Evolutionary conservation across 2,329 filamentous ascomycete genomes (phyloP).

Genomic region (Diatrype stigma): DNA sequence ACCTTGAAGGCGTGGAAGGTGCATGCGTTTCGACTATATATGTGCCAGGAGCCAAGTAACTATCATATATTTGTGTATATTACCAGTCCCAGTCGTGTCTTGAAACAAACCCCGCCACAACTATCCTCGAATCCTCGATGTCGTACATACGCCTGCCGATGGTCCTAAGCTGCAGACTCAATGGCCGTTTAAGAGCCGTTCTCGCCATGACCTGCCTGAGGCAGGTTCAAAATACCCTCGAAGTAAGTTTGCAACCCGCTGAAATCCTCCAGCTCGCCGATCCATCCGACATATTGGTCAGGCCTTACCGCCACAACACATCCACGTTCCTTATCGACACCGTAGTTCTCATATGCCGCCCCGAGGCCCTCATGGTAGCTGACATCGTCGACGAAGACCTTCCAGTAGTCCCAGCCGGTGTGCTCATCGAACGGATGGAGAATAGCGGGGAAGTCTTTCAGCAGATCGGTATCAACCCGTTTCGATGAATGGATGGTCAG

Average conservation of each 20-base stretch:
- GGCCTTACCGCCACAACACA: conserved; percentile 59
- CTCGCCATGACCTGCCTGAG: too few relatives aligned
- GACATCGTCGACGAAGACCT: conserved; percentile 52
- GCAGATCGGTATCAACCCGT: conserved; percentile 44
- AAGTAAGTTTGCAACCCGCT: conserved; percentile 32
- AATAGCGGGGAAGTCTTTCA: conserved; percentile 45
- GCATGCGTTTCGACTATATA: too few relatives aligned
- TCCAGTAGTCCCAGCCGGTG: conserved; percentile 52
- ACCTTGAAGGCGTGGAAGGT: too few relatives aligned
- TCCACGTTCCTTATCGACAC: conserved; percentile 51
- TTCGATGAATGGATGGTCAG: conserved; percentile 56
- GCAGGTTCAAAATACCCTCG: conserved; percentile 21
- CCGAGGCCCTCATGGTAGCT: conserved; percentile 53
- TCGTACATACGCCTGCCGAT: too few relatives aligned
- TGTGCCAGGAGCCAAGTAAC: too few relatives aligned
- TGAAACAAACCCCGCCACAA: too few relatives aligned
- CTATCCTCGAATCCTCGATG: too few relatives aligned
- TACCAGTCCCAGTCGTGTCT: too few relatives aligned
- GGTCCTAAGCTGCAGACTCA: too few relatives aligned
- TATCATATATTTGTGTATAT: too few relatives aligned
- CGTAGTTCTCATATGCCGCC: conserved; percentile 52
- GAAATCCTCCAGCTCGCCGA: conserved; percentile 35
- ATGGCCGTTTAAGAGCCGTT: too few relatives aligned
- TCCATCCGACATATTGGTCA: conserved; percentile 60
- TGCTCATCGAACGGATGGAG: conserved; percentile 42